Percentiles rank a stretch among this genome's conserved stretches.
phyloP scores from a whole-genome alignment of 2,329 filamentous ascomycete species.

The Diaporthe longicolla region DNA sequence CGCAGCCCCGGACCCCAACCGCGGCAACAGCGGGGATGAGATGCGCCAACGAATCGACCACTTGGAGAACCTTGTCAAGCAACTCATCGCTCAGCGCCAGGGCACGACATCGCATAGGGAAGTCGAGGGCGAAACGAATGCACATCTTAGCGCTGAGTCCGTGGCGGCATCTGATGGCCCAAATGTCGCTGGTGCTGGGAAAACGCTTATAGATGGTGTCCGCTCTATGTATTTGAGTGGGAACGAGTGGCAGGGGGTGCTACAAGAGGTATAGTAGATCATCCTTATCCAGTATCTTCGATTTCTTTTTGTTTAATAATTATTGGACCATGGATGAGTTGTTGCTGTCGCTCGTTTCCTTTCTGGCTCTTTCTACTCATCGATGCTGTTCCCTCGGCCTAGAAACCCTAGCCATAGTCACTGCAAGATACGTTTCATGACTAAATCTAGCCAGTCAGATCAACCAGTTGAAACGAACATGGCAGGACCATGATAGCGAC shows the following conservation, averaged over 20 bases:
- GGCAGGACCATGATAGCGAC: slow-evolving; percentile 41
- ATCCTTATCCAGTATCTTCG: background rate
- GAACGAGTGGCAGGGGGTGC: slow-evolving; percentile 47
- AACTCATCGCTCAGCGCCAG: slow-evolving; percentile 42
- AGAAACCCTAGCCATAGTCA: background rate
- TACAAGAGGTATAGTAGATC: slow-evolving; percentile 45
- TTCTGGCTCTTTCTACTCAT: background rate
- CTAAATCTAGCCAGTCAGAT: slow-evolving; percentile 42
- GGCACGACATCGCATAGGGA: background rate
- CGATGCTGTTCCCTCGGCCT: too few relatives aligned
- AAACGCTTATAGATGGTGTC: slow-evolving; percentile 45
- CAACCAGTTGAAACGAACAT: slow-evolving; percentile 47
- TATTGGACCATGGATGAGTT: background rate
- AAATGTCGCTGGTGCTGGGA: slow-evolving; percentile 23
- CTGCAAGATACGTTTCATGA: background rate
- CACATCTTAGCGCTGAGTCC: background rate
- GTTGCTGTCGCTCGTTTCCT: background rate
- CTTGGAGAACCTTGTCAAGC: slow-evolving; percentile 45
- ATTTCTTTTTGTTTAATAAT: too few relatives aligned
- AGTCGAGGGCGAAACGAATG: background rate
- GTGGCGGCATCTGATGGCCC: background rate
- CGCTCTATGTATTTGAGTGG: slow-evolving; percentile 46
- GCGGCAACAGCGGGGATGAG: slow-evolving; percentile 33
- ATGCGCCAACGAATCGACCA: slow-evolving; percentile 46
- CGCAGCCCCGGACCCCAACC: background rate